These are phyloP conservation scores for Amaranthus hypochondriacus DNA, from an alignment of 148 eudicot species.

Conservation along the genomic window DNA sequence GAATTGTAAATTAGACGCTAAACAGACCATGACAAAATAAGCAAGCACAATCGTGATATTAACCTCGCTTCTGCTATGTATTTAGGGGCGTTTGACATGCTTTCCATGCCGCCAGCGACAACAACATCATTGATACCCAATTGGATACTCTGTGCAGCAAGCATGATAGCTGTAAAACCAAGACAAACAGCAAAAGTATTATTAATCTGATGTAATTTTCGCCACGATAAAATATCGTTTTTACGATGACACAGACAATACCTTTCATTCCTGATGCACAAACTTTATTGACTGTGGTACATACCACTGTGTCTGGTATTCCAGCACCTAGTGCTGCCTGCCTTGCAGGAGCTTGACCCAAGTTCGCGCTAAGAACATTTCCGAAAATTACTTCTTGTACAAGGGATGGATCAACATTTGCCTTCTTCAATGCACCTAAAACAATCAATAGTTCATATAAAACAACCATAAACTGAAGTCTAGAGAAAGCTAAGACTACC, in stretches of 20 bases:
- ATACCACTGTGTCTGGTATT: slow-evolving; percentile 70
- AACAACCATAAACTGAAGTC: neutral
- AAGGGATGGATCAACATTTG: slow-evolving; percentile 82
- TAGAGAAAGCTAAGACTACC: neutral
- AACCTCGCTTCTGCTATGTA: slow-evolving; percentile 92
- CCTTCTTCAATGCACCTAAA: slow-evolving; percentile 90
- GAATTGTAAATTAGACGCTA: no score
- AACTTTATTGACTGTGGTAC: slow-evolving; percentile 94
- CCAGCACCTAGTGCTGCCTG: slow-evolving; percentile 99
- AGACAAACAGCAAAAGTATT: neutral
- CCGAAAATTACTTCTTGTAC: slow-evolving; percentile 93
- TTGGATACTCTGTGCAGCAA: slow-evolving; percentile 93
- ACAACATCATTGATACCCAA: slow-evolving; percentile 92
- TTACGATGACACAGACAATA: slow-evolving; percentile 12
- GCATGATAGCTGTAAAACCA: slow-evolving; percentile 73
- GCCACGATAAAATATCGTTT: neutral
- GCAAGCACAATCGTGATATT: neutral
- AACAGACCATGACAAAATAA: no score
- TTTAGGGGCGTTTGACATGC: slow-evolving; percentile 97
- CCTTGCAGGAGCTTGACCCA: slow-evolving; percentile 98
- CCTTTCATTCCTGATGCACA: slow-evolving; percentile 99
- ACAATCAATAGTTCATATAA: neutral
- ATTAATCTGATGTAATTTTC: neutral
- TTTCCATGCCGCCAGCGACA: slow-evolving; percentile 99
- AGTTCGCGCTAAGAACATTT: slow-evolving; percentile 90